phyloP scores from a whole-genome alignment of 257 asterid species.

The Forsythia viridissima region DNA sequence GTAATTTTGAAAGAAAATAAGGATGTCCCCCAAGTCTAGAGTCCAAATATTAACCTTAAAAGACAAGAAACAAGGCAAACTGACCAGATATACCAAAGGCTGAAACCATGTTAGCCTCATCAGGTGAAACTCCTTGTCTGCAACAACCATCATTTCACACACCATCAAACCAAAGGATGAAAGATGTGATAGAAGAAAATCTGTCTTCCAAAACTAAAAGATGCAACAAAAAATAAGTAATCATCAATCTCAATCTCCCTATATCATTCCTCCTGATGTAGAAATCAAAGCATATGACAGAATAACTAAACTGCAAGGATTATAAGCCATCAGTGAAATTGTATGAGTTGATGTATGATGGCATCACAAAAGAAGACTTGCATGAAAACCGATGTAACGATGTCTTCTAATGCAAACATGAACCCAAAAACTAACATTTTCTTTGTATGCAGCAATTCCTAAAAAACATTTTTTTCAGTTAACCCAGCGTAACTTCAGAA shows the following conservation, averaged over 20 bases:
- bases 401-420: not conserved
- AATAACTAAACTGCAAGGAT: no score
- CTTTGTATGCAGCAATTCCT: no score
- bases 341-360: constrained; percentile 9
- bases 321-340: no score
- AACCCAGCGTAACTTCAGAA: not conserved
- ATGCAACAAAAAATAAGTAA: no score
- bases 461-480: not conserved
- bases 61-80: constrained; percentile 18
- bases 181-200: no score
- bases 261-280: no score
- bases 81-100: constrained; percentile 77
- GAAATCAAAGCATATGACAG: no score
- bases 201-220: no score
- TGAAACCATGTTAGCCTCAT: constrained; percentile 91
- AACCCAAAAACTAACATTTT: no score
- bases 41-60: not conserved
- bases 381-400: not conserved
- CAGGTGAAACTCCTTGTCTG: constrained; percentile 96
- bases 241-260: no score
- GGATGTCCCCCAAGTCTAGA: not conserved
- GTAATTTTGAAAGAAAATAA: constrained; percentile 5
- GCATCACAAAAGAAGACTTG: not conserved
- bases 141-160: constrained; percentile 26
- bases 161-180: constrained; percentile 4